phyloP scores from a whole-genome alignment of 1,284 basidiomycete genomes.

The Puccinia triticina region DNA sequence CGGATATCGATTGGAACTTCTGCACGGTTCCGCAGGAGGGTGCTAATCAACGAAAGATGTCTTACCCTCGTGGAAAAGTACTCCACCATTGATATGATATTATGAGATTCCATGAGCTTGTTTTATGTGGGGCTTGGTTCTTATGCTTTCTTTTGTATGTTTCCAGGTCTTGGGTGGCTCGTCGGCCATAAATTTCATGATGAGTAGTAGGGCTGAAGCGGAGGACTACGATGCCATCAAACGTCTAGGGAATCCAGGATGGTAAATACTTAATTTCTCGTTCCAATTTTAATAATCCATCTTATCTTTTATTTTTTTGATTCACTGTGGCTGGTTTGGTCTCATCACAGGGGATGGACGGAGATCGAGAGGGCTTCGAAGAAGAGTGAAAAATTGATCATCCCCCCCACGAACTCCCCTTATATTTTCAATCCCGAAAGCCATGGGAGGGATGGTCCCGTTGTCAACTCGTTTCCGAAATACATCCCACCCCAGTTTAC shows the following conservation, averaged over 20 bases:
- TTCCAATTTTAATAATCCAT: background rate
- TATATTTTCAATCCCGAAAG: background rate
- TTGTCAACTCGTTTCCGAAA: constrained; percentile 32
- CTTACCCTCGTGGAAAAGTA: constrained; percentile 46
- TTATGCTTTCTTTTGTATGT: background rate
- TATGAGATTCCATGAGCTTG: background rate
- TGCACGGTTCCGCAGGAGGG: constrained; percentile 29
- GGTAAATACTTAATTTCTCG: constrained; percentile 17
- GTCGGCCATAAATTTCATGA: constrained; percentile 43
- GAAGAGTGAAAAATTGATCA: constrained; percentile 25
- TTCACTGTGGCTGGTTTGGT: background rate
- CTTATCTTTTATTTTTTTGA: background rate
- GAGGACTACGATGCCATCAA: constrained; percentile 39
- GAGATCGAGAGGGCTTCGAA: constrained; percentile 41
- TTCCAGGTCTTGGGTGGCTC: constrained; percentile 41
- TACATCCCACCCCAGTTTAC: constrained; percentile 29
- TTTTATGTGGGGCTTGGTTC: background rate
- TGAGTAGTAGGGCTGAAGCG: constrained; percentile 34
- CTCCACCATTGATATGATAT: too few relatives aligned
- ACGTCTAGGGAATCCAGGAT: constrained; percentile 45
- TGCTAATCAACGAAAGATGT: constrained; percentile 13
- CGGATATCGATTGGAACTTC: constrained; percentile 46
- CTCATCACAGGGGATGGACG: constrained; percentile 31
- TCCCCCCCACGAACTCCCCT: background rate
- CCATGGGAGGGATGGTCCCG: constrained; percentile 12